These are phyloP conservation scores for Aspergillus neotritici DNA, from an alignment of 2,329 filamentous ascomycete species.

Conservation along the genomic window DNA sequence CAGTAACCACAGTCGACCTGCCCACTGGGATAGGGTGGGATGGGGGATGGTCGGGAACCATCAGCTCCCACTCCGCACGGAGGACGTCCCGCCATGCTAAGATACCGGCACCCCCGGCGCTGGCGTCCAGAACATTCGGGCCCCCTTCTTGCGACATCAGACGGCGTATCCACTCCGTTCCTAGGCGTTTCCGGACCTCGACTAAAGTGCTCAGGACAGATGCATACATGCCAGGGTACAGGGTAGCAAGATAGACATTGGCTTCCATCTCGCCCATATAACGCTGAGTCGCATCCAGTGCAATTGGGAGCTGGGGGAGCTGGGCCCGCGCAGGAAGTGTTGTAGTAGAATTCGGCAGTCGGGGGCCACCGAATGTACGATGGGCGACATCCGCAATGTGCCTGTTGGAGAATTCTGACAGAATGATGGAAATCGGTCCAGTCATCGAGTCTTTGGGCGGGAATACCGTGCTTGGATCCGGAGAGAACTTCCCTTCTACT, in stretches of 20 bases:
- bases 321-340: slow-evolving; percentile 54
- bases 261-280: slow-evolving; percentile 58
- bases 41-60: slow-evolving; percentile 45
- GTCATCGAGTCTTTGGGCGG: slow-evolving; percentile 66
- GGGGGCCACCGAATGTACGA: slow-evolving; percentile 67
- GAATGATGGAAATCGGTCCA: slow-evolving; percentile 62
- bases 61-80: slow-evolving; percentile 71
- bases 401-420: slow-evolving; percentile 62
- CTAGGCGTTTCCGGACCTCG: slow-evolving; percentile 56
- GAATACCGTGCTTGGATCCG: slow-evolving; percentile 66
- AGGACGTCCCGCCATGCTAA: slow-evolving; percentile 65
- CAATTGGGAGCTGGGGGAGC: slow-evolving; percentile 53
- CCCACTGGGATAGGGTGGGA: slow-evolving; percentile 47
- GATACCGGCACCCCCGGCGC: slow-evolving; percentile 56
- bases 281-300: slow-evolving; percentile 50
- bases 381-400: slow-evolving; percentile 71
- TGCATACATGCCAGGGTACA: slow-evolving; percentile 59
- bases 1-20: slow-evolving; percentile 74
- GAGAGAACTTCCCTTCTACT: slow-evolving; percentile 65
- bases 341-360: slow-evolving; percentile 69
- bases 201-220: slow-evolving; percentile 51
- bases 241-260: slow-evolving; percentile 53
- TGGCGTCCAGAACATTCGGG: slow-evolving; percentile 55
- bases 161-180: slow-evolving; percentile 53
- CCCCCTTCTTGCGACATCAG: slow-evolving; percentile 53